Percentiles rank a stretch among this genome's conserved stretches.
Conservation (phyloP, 495 filamentous ascomycete species). For the Aspergillus affinis region DNA sequence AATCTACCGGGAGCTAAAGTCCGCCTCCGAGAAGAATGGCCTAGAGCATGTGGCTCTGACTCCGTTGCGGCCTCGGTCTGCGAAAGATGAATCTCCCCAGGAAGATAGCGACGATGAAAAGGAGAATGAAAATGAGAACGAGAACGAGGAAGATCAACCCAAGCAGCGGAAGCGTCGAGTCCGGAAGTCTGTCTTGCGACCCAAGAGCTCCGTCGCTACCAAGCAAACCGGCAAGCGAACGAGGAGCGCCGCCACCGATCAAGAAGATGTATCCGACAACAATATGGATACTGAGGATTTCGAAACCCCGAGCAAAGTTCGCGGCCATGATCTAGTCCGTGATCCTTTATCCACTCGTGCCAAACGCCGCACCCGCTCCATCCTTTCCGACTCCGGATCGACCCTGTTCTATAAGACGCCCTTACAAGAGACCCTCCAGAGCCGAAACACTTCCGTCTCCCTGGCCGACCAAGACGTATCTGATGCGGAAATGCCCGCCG, state of each 20-base stretch:
- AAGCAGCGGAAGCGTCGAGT: conserved; percentile 29
- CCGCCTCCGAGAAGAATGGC: conserved; percentile 26
- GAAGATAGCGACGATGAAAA: conserved; percentile 34
- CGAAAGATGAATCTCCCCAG: conserved; percentile 36
- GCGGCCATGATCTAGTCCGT: conserved; percentile 41
- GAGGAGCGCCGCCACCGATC: conserved; percentile 35
- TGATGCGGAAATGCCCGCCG: conserved; percentile 38
- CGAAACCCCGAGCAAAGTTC: conserved; percentile 47
- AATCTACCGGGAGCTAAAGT: conserved; percentile 45
- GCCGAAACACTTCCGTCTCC: conserved; percentile 26
- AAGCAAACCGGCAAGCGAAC: conserved; percentile 51
- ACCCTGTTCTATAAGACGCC: conserved; percentile 36
- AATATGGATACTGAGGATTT: conserved; percentile 43
- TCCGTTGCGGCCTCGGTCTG: conserved; percentile 32
- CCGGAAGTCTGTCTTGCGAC: conserved; percentile 53
- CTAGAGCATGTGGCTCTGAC: conserved; percentile 31
- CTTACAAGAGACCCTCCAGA: conserved; percentile 35
- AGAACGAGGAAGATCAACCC: conserved; percentile 24
- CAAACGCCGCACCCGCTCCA: conserved; percentile 34
- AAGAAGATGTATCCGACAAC: conserved; percentile 32
- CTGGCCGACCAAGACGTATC: conserved; percentile 27
- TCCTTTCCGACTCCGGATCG: conserved; percentile 32
- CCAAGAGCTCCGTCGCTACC: conserved; percentile 41
- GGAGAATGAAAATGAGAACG: conserved; percentile 8
- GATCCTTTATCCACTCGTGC: conserved; percentile 41